These are phyloP conservation scores for Trametes meyenii DNA, from an alignment of 768 basidiomycete species.

Conservation along the genomic window DNA sequence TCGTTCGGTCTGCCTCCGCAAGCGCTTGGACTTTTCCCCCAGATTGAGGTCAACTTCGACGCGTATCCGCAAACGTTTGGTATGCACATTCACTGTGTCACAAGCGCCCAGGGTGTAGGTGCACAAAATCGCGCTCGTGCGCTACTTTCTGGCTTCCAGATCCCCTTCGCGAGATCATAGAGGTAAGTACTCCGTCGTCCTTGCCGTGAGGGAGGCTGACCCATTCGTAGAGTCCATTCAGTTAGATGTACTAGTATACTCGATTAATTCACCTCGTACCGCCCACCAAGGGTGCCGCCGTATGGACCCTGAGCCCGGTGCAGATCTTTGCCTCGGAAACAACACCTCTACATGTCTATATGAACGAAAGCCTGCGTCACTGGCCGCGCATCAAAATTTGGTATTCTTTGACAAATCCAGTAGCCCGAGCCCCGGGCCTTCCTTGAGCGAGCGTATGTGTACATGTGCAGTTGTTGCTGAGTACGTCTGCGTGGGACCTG, in stretches of 20 bases:
- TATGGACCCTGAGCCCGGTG: neutral
- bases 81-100: constrained; percentile 94
- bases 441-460: too few species aligned
- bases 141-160: constrained; percentile 87
- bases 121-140: constrained; percentile 89
- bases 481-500: too few species aligned
- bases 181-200: neutral
- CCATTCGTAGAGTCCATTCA: neutral
- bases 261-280: constrained; percentile 3
- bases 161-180: constrained; percentile 68
- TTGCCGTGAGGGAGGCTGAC: neutral
- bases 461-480: too few species aligned
- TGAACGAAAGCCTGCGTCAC: too few species aligned
- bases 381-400: too few species aligned
- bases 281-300: too few species aligned
- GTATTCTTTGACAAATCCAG: too few species aligned
- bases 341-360: too few species aligned
- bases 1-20: constrained; percentile 82
- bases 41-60: constrained; percentile 93
- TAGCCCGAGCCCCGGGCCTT: too few species aligned
- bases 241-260: constrained; percentile 13
- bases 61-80: constrained; percentile 85
- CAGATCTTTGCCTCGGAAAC: too few species aligned
- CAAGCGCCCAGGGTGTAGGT: constrained; percentile 83
- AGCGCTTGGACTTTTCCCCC: constrained; percentile 91